phyloP scores from a whole-genome alignment of 2,329 filamentous ascomycete species.

The Botrytis fragariae region DNA sequence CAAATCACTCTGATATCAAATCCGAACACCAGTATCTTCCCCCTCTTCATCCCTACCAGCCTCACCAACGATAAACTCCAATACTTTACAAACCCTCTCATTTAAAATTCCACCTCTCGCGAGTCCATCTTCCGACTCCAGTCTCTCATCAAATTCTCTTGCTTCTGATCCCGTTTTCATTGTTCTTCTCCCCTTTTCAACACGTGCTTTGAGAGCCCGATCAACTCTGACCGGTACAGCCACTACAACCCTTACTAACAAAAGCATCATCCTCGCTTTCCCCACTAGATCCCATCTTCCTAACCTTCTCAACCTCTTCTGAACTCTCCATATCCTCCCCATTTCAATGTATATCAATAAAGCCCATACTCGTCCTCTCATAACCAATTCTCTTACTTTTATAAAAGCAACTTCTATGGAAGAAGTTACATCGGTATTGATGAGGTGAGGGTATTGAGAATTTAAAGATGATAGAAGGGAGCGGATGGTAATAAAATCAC shows the following conservation, averaged over 20 bases:
- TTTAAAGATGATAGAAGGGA: conserved; percentile 40
- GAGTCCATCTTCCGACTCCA: conserved; percentile 29
- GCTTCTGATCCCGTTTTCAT: conserved; percentile 41
- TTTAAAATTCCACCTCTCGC: conserved; percentile 40
- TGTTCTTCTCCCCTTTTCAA: conserved; percentile 42
- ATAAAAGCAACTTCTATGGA: conserved; percentile 41
- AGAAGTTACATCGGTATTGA: conserved; percentile 41
- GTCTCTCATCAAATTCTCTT: conserved; percentile 30
- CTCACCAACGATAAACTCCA: conserved; percentile 43
- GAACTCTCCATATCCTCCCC: conserved; percentile 41
- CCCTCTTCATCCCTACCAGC: conserved; percentile 43
- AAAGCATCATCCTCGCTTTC: conserved; percentile 40
- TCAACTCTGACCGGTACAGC: conserved; percentile 44
- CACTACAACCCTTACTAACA: conserved; percentile 41
- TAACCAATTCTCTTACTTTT: conserved; percentile 40
- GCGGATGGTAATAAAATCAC: conserved; percentile 42
- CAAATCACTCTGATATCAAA: background rate
- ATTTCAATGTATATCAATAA: conserved; percentile 43
- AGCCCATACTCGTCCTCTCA: conserved; percentile 42
- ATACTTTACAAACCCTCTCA: conserved; percentile 41
- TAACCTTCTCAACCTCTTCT: conserved; percentile 41
- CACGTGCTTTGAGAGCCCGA: conserved; percentile 40
- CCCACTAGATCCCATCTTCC: conserved; percentile 42
- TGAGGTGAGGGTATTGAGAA: conserved; percentile 40
- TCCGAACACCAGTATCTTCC: conserved; percentile 28